Evolutionary conservation across 139 green algal species (phyloP), one percentile per base, ranked within the genome.

Genomic region (Chlorella sorokiniana): DNA sequence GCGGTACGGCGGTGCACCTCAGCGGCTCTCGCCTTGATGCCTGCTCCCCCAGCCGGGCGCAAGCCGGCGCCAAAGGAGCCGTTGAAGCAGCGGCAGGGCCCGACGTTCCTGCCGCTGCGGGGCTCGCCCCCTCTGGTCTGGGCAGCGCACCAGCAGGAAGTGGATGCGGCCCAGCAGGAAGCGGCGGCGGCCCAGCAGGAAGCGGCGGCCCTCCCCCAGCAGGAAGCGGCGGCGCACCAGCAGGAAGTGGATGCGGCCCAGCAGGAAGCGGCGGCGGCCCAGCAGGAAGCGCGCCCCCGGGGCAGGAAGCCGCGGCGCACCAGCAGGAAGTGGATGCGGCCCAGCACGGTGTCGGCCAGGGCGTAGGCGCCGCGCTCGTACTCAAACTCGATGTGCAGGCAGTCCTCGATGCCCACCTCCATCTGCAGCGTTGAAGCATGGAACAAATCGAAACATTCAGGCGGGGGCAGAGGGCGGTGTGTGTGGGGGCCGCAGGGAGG

Each of bases 301-400:
- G n/a, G n/a, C 48, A 59, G 48, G 14, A 59, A 59, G 16, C 11
- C 48, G 48, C 48, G 48, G 42, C 63, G 67, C 52, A 91, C 96
- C 64, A 99, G 92, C 89, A 99, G 81, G 81, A 99, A 99, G 89
- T 98, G 96, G 81, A 99, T 99, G 73, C 96, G 96, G 48, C 97
- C 97, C 18, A 98, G 89, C 31, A 99, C 94, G 16, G 95, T 92
- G 86, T 99, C 97, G 65, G 91, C 89, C 65, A 99, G 84, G 75
- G 96, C 87, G 87, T 97, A 99, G 68, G 89, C 88, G 10, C 85
- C 89, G 77, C 95, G 96, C 86, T 92, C 86, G 80, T 99, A 99
- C 88, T 99, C 97, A 88, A 99, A 99, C 91, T 99, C 97, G 42
- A 99, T 99, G 90, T 99, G 97, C 74, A 99, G 89, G 90, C 97